Evolutionary conservation across 2,329 filamentous ascomycete species (phyloP), one percentile per base, ranked within the genome.

Genomic region (Alternaria postmessia): DNA sequence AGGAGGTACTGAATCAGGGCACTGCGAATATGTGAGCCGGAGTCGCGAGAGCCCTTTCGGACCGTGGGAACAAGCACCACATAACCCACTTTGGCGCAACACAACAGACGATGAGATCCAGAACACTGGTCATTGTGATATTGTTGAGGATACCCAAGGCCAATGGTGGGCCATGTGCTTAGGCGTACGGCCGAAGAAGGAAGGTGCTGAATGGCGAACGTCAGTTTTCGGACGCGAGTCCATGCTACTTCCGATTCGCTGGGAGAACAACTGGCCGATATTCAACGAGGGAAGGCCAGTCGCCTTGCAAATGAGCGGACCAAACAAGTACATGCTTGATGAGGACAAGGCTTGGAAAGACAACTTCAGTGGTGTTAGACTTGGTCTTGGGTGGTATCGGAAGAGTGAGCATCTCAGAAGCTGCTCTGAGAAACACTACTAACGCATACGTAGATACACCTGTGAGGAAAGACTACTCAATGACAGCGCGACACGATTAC

Each of bases 241-340:
- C 0, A 85, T 86, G 55, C 67, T 87, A 1, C 80, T 84, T 12
- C 79, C 80, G 0, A 77, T 86, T 0, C 76, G 81, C 6, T 87
- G 84, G 84, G 70, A 79, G 8, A 73, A 85, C 42, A 81, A 82
- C 59, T 86, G 84, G 84, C 84, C 84, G 0, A 68, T 85, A 0
- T 80, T 86, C 59, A 85, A 86, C 53, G 70, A 75, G 0, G 81
- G 83, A 0, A 76, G 77, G 12, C 82, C 81, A 54, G 78, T 85
- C 26, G 72, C 77, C 7, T 47, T 75, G 22, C 48, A 61, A 0
- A 78, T 83, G 5, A 54, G 75, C 52, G 80, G 78, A 7, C 63
- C 55, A 16, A 26, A 51, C 42, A 42, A 30, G 36, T 51, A 54
- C 55, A 14, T 59, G 14, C 5, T 66, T 32, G 51, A 61, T 16